Conservation (phyloP, 1,284 basidiomycete species). For the Ceratobasidium sp. region DNA sequence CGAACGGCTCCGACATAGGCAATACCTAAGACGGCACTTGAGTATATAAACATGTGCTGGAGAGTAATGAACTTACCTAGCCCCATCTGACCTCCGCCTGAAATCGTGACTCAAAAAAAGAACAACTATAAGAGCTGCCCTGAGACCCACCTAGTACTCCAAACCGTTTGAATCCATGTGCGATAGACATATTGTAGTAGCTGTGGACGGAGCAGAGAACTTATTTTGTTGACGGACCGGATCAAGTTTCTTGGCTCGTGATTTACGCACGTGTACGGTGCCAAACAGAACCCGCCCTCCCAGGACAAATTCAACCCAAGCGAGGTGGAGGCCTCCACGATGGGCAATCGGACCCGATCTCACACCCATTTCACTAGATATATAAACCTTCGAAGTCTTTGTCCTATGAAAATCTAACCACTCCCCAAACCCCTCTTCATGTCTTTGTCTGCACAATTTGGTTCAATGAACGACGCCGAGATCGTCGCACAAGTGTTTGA, state of each 20-base stretch:
- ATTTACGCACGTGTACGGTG: conserved; percentile 13
- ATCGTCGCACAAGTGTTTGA: conserved; percentile 42
- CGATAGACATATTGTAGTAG: conserved; percentile 62
- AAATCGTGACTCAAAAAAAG: not conserved
- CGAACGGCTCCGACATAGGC: conserved; percentile 86
- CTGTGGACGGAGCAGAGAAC: not conserved
- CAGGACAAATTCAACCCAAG: conserved; percentile 8
- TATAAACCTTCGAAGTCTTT: not conserved
- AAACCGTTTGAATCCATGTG: conserved; percentile 76
- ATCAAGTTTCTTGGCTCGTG: conserved; percentile 23
- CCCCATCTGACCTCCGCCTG: conserved; percentile 86
- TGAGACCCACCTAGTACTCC: conserved; percentile 70
- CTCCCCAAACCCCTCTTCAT: not conserved
- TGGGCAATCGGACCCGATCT: conserved; percentile 37
- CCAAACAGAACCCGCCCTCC: conserved; percentile 42
- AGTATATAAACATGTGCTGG: not conserved
- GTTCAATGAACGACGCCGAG: conserved; percentile 31
- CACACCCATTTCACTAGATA: not conserved
- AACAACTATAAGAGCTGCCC: not conserved
- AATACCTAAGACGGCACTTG: conserved; percentile 68
- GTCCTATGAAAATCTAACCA: not conserved
- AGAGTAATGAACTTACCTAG: conserved; percentile 50
- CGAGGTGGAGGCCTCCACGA: conserved; percentile 40
- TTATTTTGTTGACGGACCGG: conserved; percentile 29
- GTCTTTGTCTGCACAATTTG: not conserved